Base-by-base conservation (phyloP, 2,329 filamentous ascomycete species). In the Apiospora sp. region DNA sequence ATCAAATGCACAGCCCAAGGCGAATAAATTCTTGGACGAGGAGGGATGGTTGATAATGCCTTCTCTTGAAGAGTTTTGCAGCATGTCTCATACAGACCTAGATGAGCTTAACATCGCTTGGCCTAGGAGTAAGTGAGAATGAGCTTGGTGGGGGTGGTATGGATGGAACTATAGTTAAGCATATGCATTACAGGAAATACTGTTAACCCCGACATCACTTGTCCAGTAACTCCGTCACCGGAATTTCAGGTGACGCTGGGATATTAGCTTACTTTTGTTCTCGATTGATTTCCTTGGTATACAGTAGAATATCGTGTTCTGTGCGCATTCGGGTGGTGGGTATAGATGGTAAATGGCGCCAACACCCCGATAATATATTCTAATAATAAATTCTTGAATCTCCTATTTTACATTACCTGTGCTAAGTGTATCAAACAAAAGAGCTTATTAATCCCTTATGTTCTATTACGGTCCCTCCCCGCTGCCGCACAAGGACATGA, bases 41-140 rank as follows among this genome's bases (percentile, higher is more conserved):
- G n/a, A 51, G n/a, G 49, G 49, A 51, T 51, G 13, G 8, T 51
- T 51, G 8, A 27, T 51, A 27, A 51, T 51, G 3, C 49, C 49
- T 51, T 51, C 49, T 27, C 49, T 51, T 51, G n/a, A 51, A 51
- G n/a, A 51, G 49, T 27, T 51, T 1, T 51, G n/a, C 3, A 27
- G 13, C 8, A 51, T 51, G 8, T 51, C n/a, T 27, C n/a, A 51
- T 24, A 24, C n/a, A 27, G n/a, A 51, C 49, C n/a, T 51, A 51
- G 8, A 24, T 51, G 8, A 51, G 49, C 49, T 51, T 24, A 51
- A 51, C n/a, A 51, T 51, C 49, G 49, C 49, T 51, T 51, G n/a
- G 49, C n/a, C n/a, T 51, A 51, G n/a, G n/a, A 51, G n/a, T 51
- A 27, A 24, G n/a, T 51, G n/a, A 51, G 49, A 51, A 51, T 51